These are phyloP conservation scores for Diaporthe vaccinii DNA, from an alignment of 2,329 filamentous ascomycete species.

Conservation along the genomic window DNA sequence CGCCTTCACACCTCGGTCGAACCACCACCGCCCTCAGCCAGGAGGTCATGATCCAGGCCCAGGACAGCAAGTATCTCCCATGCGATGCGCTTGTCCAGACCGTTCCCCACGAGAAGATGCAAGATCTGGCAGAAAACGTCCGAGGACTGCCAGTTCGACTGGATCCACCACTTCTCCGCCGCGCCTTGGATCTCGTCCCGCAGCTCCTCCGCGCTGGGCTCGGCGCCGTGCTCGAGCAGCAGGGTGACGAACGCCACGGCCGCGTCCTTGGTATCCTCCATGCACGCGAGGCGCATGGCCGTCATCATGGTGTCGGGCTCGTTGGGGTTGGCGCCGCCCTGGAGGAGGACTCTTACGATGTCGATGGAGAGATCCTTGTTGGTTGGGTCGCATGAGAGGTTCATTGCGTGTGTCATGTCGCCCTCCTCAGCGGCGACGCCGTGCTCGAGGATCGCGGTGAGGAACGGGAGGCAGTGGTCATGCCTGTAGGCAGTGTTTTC, in stretches of 20 bases:
- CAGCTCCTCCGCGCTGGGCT: background rate
- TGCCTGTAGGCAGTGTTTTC: background rate
- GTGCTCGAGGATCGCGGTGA: background rate
- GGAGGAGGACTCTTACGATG: background rate
- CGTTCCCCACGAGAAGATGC: background rate
- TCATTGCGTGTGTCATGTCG: background rate
- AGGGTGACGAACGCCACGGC: background rate
- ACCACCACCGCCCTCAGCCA: background rate
- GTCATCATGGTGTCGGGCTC: background rate
- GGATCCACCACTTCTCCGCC: constrained; percentile 7
- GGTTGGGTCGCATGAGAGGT: background rate
- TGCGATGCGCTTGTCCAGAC: background rate
- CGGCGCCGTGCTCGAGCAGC: constrained; percentile 9
- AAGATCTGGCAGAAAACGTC: background rate
- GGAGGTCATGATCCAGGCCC: background rate
- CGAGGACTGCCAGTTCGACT: background rate
- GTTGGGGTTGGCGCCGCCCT: background rate
- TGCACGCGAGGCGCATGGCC: background rate
- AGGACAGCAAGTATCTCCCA: background rate
- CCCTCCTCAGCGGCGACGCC: background rate
- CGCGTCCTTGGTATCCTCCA: background rate
- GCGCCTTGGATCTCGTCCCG: background rate
- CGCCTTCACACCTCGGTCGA: background rate
- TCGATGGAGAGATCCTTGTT: background rate
- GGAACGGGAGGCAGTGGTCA: background rate